Base-by-base conservation (phyloP, 129 eudicot genomes). In the Pittosporum tobira region DNA sequence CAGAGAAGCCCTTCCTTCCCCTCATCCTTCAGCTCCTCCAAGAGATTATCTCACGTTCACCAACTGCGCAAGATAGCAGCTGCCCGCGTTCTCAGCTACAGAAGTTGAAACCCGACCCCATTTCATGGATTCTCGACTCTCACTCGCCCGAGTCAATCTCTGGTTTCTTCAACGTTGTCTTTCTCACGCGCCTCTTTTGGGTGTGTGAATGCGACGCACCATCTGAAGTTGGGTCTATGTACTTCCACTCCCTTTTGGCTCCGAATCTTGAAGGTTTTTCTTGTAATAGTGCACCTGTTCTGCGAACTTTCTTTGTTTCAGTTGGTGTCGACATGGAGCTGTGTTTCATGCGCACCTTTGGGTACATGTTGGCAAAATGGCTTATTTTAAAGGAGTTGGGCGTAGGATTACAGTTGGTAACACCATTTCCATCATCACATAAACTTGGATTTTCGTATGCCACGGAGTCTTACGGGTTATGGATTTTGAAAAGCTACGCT, bases 281-380 rank as follows among this genome's bases (percentile, higher is more conserved):
- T 13, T 75, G 73, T 23, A 59, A 61, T 8, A 66, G 74, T 61
- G 70, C 79, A 34, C 87, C 83, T 9, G 89, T 86, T 20, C 43
- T 86, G 45, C 72, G 79, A 3, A 75, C 79, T 26, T 86, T 86
- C 68, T 78, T 86, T 26, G 24, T 65, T n/a, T 51, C 90, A 0
- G 75, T 70, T 2, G 98, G 98, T 2, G 34, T 76, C 0, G 98
- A 91, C 74, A 85, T 83, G 66, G 98, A 91, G 77, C 77, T 83
- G 15, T 73, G 81, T 62, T 52, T 91, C 53, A 67, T 78, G 77
- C 87, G 98, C 63, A 77, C 95, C 27, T 68, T 83, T n/a, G 95
- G 98, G 18, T 91, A 91, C 82, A 81, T 91, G 77, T n/a, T 78
- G 51, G 79, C 98, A 8, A 91, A 91, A 57, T 83, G 94, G 73